These are phyloP conservation scores for Trametes maxima DNA, from an alignment of 768 basidiomycete genomes.

Conservation along the genomic window DNA sequence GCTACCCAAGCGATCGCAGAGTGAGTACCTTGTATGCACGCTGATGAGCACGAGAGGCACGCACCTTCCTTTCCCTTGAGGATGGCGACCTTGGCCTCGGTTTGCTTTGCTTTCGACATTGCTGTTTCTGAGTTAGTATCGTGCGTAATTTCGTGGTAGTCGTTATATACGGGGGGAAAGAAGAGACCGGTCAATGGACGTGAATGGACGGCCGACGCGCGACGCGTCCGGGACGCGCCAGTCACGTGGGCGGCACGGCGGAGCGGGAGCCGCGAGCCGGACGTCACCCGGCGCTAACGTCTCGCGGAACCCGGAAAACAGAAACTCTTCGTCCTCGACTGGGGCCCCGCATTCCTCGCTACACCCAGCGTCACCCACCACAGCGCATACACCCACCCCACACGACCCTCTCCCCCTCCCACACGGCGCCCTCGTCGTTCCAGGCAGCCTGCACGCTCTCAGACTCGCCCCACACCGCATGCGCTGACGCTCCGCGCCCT, in stretches of 20 bases:
- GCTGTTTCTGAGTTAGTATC: too few species aligned
- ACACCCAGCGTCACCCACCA: not conserved
- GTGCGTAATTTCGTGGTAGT: not conserved
- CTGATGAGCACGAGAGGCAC: not conserved
- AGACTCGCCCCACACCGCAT: not conserved
- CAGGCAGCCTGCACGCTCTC: not conserved
- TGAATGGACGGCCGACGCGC: not conserved
- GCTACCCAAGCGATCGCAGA: conserved; percentile 41
- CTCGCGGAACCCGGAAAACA: not conserved
- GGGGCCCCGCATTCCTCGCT: conserved; percentile 7
- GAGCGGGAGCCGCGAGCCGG: not conserved
- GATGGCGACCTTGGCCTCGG: conserved; percentile 39
- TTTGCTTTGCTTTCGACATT: conserved; percentile 29
- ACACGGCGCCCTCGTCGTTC: not conserved
- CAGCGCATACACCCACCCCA: not conserved
- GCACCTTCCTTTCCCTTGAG: conserved; percentile 78
- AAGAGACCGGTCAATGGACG: not conserved
- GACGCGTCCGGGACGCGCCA: conserved; percentile 3
- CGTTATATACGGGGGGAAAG: not conserved
- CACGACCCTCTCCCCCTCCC: not conserved
- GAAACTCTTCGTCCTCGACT: not conserved
- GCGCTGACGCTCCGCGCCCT: conserved; percentile 9
- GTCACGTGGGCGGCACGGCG: not conserved
- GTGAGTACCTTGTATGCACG: not conserved
- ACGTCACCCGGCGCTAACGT: not conserved